phyloP scores from a whole-genome alignment of 2,329 filamentous ascomycete species.

The Ascochyta fabae region DNA sequence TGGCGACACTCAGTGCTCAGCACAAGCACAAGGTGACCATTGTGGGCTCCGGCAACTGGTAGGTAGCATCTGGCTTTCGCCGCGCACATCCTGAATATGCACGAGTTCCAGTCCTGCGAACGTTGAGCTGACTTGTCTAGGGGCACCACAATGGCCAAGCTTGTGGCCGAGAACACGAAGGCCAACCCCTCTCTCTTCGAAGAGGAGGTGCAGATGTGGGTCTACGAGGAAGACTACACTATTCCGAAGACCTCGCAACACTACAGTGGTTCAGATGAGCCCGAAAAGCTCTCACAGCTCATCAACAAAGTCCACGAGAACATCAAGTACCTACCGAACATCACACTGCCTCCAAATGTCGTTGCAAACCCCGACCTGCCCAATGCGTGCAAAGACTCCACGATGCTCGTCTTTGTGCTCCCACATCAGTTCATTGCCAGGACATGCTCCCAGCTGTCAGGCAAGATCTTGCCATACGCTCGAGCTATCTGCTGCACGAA shows the following conservation, averaged over 20 bases:
- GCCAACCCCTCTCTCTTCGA: constrained; percentile 83
- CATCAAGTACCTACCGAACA: constrained; percentile 94
- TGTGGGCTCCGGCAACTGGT: constrained; percentile 97
- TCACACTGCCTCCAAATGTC: constrained; percentile 81
- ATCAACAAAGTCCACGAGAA: constrained; percentile 97
- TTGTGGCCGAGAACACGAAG: constrained; percentile 89
- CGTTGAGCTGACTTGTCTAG: constrained; percentile 53
- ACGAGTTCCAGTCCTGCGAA: background rate
- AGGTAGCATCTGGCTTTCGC: constrained; percentile 35
- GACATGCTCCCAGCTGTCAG: constrained; percentile 82
- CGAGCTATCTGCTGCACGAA: constrained; percentile 98
- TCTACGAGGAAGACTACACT: constrained; percentile 89
- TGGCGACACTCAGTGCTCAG: constrained; percentile 58
- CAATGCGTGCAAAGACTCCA: constrained; percentile 81
- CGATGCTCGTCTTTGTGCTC: constrained; percentile 94
- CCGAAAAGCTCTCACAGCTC: constrained; percentile 85
- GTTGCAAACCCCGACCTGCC: constrained; percentile 81
- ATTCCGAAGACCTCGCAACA: constrained; percentile 74
- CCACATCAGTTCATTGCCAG: constrained; percentile 94
- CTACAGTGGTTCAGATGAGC: constrained; percentile 69
- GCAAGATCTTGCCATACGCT: constrained; percentile 89
- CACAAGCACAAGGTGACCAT: constrained; percentile 93
- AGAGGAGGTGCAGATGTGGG: constrained; percentile 95
- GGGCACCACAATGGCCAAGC: constrained; percentile 97
- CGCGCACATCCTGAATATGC: background rate